These are phyloP conservation scores for Cytospora piceae DNA, from an alignment of 2,329 filamentous ascomycete species.

Conservation along the genomic window DNA sequence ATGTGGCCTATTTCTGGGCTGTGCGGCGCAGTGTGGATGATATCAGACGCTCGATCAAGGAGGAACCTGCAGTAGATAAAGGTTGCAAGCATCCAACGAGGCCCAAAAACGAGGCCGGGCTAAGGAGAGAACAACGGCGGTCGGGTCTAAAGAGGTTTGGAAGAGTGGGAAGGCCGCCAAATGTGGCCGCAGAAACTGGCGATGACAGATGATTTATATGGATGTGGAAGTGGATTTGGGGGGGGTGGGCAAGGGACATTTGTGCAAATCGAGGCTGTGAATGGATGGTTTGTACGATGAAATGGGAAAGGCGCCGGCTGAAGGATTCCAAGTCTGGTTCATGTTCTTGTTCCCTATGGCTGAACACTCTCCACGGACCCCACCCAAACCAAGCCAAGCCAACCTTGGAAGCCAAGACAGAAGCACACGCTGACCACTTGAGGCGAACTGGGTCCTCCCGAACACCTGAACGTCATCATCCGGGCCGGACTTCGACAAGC, in stretches of 20 bases:
- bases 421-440: not conserved
- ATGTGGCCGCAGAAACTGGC: slow-evolving; percentile 13
- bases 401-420: not conserved
- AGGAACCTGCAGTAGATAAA: not conserved
- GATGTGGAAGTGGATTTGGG: not conserved
- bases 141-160: not conserved
- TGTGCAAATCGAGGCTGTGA: slow-evolving; percentile 1
- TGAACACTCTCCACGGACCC: not conserved
- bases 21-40: slow-evolving; percentile 16
- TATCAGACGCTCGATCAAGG: not conserved
- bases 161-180: slow-evolving; percentile 5
- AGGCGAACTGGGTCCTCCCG: not conserved
- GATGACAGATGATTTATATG: slow-evolving; percentile 25
- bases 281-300: not conserved
- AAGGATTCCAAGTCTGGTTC: not conserved
- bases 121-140: not conserved
- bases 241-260: not conserved
- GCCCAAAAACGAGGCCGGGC: slow-evolving; percentile 1
- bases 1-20: slow-evolving; percentile 8
- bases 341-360: not conserved
- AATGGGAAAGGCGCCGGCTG: slow-evolving; percentile 2
- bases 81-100: slow-evolving; percentile 4
- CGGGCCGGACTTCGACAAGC: slow-evolving; percentile 19
- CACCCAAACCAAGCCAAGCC: too few species aligned
- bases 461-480: slow-evolving; percentile 27